Percentiles rank a stretch among this genome's conserved stretches.
phyloP scores from a whole-genome alignment of 75 land plant species.

The Sequoiadendron giganteum region DNA sequence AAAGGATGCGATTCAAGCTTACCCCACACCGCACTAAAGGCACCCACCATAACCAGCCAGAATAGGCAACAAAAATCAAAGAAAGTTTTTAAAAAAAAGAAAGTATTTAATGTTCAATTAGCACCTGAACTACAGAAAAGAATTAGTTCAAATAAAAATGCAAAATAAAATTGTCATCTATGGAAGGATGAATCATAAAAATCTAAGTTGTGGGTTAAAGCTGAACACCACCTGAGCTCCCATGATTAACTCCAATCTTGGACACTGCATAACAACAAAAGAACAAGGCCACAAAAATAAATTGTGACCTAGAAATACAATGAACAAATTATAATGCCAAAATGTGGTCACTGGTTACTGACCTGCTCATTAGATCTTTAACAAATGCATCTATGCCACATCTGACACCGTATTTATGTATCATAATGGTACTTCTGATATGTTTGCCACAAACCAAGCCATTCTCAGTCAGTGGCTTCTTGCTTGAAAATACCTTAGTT shows the following conservation, averaged over 20 bases:
- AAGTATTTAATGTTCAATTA: neutral
- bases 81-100: neutral
- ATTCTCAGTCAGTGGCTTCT: neutral
- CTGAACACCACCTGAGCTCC: slow-evolving; percentile 7
- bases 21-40: neutral
- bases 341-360: neutral
- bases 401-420: neutral
- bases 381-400: neutral
- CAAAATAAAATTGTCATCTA: neutral
- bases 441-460: neutral
- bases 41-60: neutral
- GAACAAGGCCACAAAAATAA: slow-evolving; percentile 1
- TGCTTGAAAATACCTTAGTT: neutral
- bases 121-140: neutral
- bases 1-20: neutral
- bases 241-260: neutral
- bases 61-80: neutral
- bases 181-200: neutral
- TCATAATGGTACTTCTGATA: neutral
- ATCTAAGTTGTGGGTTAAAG: neutral
- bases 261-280: neutral
- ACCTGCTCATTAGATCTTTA: neutral
- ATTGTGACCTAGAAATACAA: neutral
- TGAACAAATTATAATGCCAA: neutral
- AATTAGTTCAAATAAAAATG: neutral